Evolutionary conservation across 1,284 basidiomycete genomes (phyloP), one percentile per base, ranked within the genome.

Genomic region (Pterulicium gracile): DNA sequence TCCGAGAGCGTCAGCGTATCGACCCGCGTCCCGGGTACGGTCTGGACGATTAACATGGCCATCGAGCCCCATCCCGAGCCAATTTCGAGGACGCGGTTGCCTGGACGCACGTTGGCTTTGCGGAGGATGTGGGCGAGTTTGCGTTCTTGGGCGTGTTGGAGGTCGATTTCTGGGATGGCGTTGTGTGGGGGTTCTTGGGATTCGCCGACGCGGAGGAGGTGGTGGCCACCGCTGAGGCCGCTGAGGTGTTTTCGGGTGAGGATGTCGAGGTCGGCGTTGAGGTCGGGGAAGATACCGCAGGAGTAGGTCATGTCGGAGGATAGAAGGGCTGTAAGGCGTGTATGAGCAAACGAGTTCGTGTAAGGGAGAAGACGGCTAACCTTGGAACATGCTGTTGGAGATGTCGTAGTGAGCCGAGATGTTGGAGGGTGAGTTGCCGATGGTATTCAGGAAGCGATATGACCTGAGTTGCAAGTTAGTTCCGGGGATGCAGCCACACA

Each of bases 241-340:
- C 27, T n/a, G 7, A 7, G 27, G n/a, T 7, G 10, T n/a, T 10
- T 10, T n/a, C 7, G 7, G n/a, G 10, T n/a, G 27, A 7, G 10
- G n/a, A 51, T 46, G 34, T 62, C 62, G 23, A 84, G 60, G 55
- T 87, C 83, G 3, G 69, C 73, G 53, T 86, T 77, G 1, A 83
- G 62, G 24, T 79, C 73, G 12, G 74, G 64, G 57, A 81, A 88
- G 51, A 87, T 82, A 3, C 75, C 84, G 56, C 80, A 88, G 0
- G 81, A 85, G 59, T 90, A 89, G 14, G 81, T 88, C 86, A 91
- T 89, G 59, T 90, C 86, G 46, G 68, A 58, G 1, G 77, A 81
- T 20, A 89, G 60, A 60, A 88, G 88, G 0, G 75, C 79, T 72
- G 24, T 21, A 4, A 14, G 23, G 13, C 2, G 41, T 24, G 27